Conservation (phyloP, 148 eudicot species). For the Chenopodium berlandieri region DNA sequence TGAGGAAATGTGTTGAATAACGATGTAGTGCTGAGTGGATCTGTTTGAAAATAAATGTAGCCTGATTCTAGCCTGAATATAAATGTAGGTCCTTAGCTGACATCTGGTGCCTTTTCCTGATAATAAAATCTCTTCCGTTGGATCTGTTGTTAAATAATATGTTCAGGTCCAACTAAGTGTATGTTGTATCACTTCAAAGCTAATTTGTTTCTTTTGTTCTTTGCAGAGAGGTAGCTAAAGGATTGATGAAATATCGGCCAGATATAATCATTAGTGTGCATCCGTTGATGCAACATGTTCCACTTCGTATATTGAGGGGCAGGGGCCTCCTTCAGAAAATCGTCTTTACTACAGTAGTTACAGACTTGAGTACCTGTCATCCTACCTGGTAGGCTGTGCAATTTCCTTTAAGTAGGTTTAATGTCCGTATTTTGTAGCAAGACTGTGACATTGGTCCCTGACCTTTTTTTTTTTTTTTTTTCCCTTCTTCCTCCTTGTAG, state of each 20-base stretch:
- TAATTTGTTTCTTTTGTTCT: constrained; percentile 8
- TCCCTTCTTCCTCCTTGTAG: constrained; percentile 29
- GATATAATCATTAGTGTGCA: constrained; percentile 98
- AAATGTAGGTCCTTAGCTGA: not conserved
- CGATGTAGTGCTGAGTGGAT: not conserved
- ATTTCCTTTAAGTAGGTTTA: not conserved
- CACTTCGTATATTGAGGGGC: constrained; percentile 83
- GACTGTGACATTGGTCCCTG: not conserved
- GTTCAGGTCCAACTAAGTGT: not conserved
- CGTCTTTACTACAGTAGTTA: constrained; percentile 88
- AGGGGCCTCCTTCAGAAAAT: constrained; percentile 86
- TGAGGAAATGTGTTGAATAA: not conserved
- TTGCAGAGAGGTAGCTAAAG: constrained; percentile 86
- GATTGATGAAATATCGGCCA: constrained; percentile 93
- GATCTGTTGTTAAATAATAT: not conserved
- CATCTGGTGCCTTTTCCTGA: not conserved
- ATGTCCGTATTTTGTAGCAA: not conserved
- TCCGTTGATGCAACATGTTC: constrained; percentile 99
- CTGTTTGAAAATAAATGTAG: not conserved
- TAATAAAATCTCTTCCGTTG: not conserved
- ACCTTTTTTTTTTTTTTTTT: not conserved
- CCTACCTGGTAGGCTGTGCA: constrained; percentile 73
- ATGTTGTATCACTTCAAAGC: not conserved
- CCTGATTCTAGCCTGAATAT: not conserved
- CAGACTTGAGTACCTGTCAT: constrained; percentile 95